phyloP scores from a whole-genome alignment of 2,329 filamentous ascomycete genomes.

The Gaeumannomyces sp. region DNA sequence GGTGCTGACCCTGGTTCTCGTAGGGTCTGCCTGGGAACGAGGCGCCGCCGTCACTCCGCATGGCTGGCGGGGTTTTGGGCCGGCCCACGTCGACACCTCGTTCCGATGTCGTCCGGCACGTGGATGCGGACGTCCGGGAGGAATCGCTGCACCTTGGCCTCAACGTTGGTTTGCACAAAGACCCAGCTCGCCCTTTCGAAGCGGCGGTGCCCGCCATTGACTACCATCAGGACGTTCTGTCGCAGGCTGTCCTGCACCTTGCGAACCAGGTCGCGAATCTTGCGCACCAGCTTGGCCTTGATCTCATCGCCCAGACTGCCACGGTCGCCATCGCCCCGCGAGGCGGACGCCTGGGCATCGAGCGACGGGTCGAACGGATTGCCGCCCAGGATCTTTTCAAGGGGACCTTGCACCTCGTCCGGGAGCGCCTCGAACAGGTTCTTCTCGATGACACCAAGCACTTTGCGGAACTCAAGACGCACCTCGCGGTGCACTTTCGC shows the following conservation, averaged over 20 bases:
- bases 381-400: slow-evolving; percentile 40
- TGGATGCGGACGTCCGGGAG: slow-evolving; percentile 38
- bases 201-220: slow-evolving; percentile 41
- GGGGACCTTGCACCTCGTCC: slow-evolving; percentile 34
- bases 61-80: slow-evolving; percentile 18
- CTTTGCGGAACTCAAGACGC: slow-evolving; percentile 38
- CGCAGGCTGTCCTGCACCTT: slow-evolving; percentile 41
- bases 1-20: not conserved
- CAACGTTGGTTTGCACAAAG: slow-evolving; percentile 39
- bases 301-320: slow-evolving; percentile 32
- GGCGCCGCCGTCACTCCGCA: slow-evolving; percentile 13
- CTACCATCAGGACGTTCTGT: slow-evolving; percentile 35
- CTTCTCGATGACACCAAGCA: slow-evolving; percentile 38
- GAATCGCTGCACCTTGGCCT: slow-evolving; percentile 39
- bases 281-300: slow-evolving; percentile 36
- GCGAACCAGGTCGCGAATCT: slow-evolving; percentile 36
- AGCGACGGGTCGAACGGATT: slow-evolving; percentile 40
- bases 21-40: not conserved
- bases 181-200: slow-evolving; percentile 40
- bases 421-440: slow-evolving; percentile 38
- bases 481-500: slow-evolving; percentile 38
- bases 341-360: slow-evolving; percentile 23
- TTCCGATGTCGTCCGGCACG: slow-evolving; percentile 41
- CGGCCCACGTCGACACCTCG: slow-evolving; percentile 36
- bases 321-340: slow-evolving; percentile 24